These are phyloP conservation scores for Gomphus sp. DNA, from an alignment of 1,284 basidiomycete genomes.

Conservation along the genomic window DNA sequence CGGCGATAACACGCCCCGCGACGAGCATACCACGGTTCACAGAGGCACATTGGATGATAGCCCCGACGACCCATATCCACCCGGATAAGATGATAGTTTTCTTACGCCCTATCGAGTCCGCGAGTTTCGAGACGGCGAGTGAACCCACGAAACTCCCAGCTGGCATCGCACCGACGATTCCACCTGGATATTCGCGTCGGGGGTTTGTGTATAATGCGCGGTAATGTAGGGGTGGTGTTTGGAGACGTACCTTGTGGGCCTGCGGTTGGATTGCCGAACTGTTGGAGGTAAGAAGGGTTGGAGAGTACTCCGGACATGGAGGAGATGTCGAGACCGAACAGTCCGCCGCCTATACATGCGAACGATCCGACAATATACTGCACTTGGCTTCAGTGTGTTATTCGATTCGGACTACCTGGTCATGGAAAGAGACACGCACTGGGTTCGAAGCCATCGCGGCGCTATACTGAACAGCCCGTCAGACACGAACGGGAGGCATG, in stretches of 20 bases:
- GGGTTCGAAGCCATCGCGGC: slow-evolving; percentile 29
- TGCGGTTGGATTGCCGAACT: slow-evolving; percentile 33
- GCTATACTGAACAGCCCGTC: slow-evolving; percentile 36
- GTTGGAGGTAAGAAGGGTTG: slow-evolving; percentile 21
- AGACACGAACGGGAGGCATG: not conserved
- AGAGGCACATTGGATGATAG: slow-evolving; percentile 56
- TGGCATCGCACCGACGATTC: slow-evolving; percentile 72
- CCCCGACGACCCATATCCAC: slow-evolving; percentile 64
- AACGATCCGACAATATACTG: slow-evolving; percentile 63
- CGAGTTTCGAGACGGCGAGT: slow-evolving; percentile 49
- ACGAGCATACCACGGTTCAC: slow-evolving; percentile 62
- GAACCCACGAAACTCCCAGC: slow-evolving; percentile 60
- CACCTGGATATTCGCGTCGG: slow-evolving; percentile 41
- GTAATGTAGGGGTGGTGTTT: slow-evolving; percentile 26
- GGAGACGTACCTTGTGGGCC: slow-evolving; percentile 39
- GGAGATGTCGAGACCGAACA: slow-evolving; percentile 73
- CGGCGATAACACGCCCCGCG: slow-evolving; percentile 55
- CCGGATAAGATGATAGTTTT: slow-evolving; percentile 54
- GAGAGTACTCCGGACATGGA: slow-evolving; percentile 73
- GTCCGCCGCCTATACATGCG: slow-evolving; percentile 71
- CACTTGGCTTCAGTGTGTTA: not conserved
- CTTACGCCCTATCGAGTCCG: slow-evolving; percentile 59
- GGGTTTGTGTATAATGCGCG: not conserved
- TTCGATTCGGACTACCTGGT: not conserved
- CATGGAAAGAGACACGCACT: slow-evolving; percentile 9